Base-by-base conservation (phyloP, 1,139 yeast genomes). In the Yamadazyma spencermartinsiae region DNA sequence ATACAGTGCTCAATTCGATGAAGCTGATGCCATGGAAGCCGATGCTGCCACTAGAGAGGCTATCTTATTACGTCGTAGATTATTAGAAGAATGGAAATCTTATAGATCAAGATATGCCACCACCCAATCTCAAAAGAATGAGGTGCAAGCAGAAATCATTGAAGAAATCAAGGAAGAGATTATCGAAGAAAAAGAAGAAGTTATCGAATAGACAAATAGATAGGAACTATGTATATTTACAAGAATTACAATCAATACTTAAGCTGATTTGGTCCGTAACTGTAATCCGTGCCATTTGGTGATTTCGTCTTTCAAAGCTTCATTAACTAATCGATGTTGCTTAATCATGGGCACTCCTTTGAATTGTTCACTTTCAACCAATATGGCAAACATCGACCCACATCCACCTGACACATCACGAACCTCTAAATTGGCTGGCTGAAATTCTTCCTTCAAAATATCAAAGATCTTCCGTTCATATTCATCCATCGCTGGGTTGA, bases 351-450 rank as follows among this genome's bases (percentile, higher is more conserved):
- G 70, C 32, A 86, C 58, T 0, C 95, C 96, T 51, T 84, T 80
- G 64, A 92, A 92, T 54, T 79, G 69, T 2, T 69, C 71, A 41
- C 95, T 83, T 30, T 82, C 86, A 16, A 94, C 78, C 44, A 76
- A 69, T 37, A 92, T 92, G 33, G 96, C 89, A 65, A 88, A 94
- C 98, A 92, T 92, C 3, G 97, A 89, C 0, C 99, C 99, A 65
- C 98, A 94, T 0, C 99, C 98, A 16, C 77, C 98, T 18, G 94
- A 82, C 4, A 90, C 82, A 58, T 92, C 98, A 48, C 72, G 71
- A 8, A 90, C 96, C 35, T 73, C 72, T 36, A 89, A 65, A 32
- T 63, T 65, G 24, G 65, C 58, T 1, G 98, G 96, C 12, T 63
- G 50, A 36, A 89, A 75, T 39, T 74, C 73, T 14, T 67, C 60